A percentile compares a stretch with the other conserved stretches of the same genome.
These are phyloP conservation scores for Trichoderma afroharzianum DNA, from an alignment of 2,329 filamentous ascomycete genomes.

Conservation along the genomic window DNA sequence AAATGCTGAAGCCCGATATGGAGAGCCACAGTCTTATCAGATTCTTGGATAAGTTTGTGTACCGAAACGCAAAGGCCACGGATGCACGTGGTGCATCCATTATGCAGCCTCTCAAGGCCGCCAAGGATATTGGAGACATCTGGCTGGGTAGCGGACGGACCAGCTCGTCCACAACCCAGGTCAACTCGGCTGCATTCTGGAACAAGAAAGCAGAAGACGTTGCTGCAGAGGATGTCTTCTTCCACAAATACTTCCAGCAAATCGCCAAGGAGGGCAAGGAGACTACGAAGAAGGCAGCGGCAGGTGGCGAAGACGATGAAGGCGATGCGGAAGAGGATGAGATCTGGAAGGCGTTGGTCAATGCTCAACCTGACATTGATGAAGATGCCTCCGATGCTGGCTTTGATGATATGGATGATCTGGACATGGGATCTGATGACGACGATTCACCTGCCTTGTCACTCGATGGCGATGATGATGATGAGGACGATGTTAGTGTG, in stretches of 20 bases:
- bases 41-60: slow-evolving; percentile 98
- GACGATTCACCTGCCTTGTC: slow-evolving; percentile 36
- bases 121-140: slow-evolving; percentile 52
- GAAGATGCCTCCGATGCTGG: slow-evolving; percentile 50
- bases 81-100: slow-evolving; percentile 78
- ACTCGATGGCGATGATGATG: slow-evolving; percentile 45
- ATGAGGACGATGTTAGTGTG: slow-evolving; percentile 35
- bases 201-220: slow-evolving; percentile 84
- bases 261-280: slow-evolving; percentile 59
- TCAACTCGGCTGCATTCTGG: slow-evolving; percentile 92
- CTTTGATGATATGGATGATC: slow-evolving; percentile 47
- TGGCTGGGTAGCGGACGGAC: slow-evolving; percentile 52
- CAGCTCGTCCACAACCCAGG: slow-evolving; percentile 36
- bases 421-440: slow-evolving; percentile 48
- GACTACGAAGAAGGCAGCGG: slow-evolving; percentile 46
- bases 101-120: slow-evolving; percentile 79
- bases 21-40: slow-evolving; percentile 87
- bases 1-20: slow-evolving; percentile 85
- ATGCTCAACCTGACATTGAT: slow-evolving; percentile 66
- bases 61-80: slow-evolving; percentile 80
- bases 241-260: slow-evolving; percentile 92
- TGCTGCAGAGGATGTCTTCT: slow-evolving; percentile 90
- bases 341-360: slow-evolving; percentile 87
- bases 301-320: slow-evolving; percentile 46
- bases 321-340: slow-evolving; percentile 63